These are phyloP conservation scores for Fusarium sp. DNA, from an alignment of 2,329 filamentous ascomycete species.

Conservation along the genomic window DNA sequence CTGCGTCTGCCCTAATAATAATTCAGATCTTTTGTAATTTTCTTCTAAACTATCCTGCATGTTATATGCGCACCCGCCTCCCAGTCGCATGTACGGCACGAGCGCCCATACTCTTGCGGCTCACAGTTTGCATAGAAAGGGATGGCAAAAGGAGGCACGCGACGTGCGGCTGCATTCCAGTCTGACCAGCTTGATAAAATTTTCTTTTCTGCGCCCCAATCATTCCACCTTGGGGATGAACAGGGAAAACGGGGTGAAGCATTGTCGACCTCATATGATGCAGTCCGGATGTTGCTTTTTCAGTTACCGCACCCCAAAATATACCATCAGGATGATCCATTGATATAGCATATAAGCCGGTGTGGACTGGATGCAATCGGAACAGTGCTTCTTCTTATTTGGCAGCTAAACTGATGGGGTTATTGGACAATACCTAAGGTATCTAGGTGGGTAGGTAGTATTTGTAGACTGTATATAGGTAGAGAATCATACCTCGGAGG, in stretches of 20 bases:
- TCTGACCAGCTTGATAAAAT: not conserved
- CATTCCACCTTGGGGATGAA: not conserved
- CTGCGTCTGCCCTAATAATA: not conserved
- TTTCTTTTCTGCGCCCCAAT: not conserved
- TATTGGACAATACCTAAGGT: too few relatives aligned
- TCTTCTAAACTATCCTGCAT: not conserved
- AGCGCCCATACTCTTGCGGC: not conserved
- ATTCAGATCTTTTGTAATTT: not conserved
- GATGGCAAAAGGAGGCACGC: conserved; percentile 4
- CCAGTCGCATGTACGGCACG: not conserved
- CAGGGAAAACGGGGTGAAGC: too few relatives aligned
- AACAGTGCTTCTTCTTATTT: too few relatives aligned
- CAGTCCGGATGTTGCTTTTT: not conserved
- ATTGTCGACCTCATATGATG: not conserved
- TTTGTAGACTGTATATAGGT: too few relatives aligned
- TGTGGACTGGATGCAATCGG: too few relatives aligned
- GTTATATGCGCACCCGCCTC: not conserved
- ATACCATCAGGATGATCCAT: not conserved
- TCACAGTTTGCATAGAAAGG: not conserved
- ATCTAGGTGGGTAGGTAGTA: too few relatives aligned
- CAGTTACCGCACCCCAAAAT: not conserved
- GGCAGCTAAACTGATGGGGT: too few relatives aligned
- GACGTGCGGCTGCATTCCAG: conserved; percentile 11
- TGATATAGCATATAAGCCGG: not conserved
- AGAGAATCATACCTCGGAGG: too few relatives aligned